Conservation (phyloP, 768 basidiomycete genomes). For the Multifurca ochricompacta region DNA sequence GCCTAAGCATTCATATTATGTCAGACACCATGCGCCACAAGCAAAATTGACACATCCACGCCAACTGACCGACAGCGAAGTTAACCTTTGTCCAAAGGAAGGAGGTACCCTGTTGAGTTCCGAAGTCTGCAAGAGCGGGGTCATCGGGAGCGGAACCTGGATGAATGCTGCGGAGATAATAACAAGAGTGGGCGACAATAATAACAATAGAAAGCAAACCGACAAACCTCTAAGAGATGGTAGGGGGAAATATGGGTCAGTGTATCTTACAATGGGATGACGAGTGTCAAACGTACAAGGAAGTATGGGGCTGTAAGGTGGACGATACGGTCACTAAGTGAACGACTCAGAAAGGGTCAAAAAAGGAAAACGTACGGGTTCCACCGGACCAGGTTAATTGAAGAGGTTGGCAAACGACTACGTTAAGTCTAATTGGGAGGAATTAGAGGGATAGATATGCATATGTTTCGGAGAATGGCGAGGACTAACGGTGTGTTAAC, state of each 20-base stretch:
- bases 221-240: constrained; percentile 33
- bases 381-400: constrained; percentile 51
- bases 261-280: neutral
- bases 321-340: constrained; percentile 10
- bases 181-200: neutral
- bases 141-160: constrained; percentile 41
- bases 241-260: neutral
- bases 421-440: constrained; percentile 34
- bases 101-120: constrained; percentile 31
- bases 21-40: neutral
- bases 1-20: constrained; percentile 28
- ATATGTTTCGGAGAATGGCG: neutral
- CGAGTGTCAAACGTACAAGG: constrained; percentile 40
- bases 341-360: neutral
- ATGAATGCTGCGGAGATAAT: constrained; percentile 37
- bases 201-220: neutral
- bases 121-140: constrained; percentile 40
- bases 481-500: constrained; percentile 68
- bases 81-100: constrained; percentile 48
- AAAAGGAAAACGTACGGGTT: constrained; percentile 26
- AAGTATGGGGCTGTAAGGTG: constrained; percentile 48
- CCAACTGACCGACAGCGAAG: constrained; percentile 36
- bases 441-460: constrained; percentile 6
- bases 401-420: constrained; percentile 51
- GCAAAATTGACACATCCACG: neutral